phyloP scores from a whole-genome alignment of 2,329 filamentous ascomycete species.

The Colletotrichum lentis region DNA sequence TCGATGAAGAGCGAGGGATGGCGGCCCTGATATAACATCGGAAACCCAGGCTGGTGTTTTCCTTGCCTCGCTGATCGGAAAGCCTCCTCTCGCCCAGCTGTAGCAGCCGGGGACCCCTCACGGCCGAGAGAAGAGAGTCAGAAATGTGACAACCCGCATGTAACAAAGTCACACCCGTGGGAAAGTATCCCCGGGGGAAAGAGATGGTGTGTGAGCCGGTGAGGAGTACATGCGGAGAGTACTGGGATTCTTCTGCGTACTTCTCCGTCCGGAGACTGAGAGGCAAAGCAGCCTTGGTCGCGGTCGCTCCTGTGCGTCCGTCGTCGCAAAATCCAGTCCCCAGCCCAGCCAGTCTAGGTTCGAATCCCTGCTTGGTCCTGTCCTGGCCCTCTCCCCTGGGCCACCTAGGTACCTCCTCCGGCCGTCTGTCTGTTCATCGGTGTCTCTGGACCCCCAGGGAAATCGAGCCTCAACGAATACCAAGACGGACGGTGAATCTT shows the following conservation, averaged over 20 bases:
- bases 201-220: constrained; percentile 12
- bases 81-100: constrained; percentile 21
- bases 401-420: background rate
- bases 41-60: constrained; percentile 23
- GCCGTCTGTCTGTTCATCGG: constrained; percentile 17
- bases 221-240: constrained; percentile 9
- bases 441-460: constrained; percentile 23
- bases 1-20: constrained; percentile 9
- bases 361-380: constrained; percentile 6
- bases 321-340: background rate
- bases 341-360: background rate
- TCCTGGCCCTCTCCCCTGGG: constrained; percentile 7
- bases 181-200: background rate
- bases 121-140: constrained; percentile 10
- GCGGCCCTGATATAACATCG: constrained; percentile 30
- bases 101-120: constrained; percentile 32
- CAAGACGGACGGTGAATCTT: constrained; percentile 39
- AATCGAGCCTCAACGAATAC: constrained; percentile 37
- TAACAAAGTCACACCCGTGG: constrained; percentile 1
- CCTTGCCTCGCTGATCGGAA: constrained; percentile 12
- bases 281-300: constrained; percentile 16
- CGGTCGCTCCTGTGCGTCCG: constrained; percentile 28
- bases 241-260: constrained; percentile 8
- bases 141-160: constrained; percentile 17
- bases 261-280: constrained; percentile 7